These are phyloP conservation scores for Ramalina peruviana DNA, from an alignment of 495 filamentous ascomycete genomes.

Conservation along the genomic window DNA sequence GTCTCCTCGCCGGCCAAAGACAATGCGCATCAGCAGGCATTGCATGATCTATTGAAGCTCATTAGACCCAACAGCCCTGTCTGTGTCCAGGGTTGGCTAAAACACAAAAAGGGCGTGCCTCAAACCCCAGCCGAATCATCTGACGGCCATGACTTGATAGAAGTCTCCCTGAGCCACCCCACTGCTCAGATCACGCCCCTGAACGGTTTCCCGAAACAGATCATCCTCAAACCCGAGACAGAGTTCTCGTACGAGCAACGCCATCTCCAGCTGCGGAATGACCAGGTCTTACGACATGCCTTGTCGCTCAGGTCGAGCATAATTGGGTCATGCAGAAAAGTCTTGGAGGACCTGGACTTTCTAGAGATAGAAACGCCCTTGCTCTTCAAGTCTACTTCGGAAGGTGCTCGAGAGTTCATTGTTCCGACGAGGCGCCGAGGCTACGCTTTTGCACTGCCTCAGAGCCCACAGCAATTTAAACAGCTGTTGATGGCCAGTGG, in stretches of 20 bases:
- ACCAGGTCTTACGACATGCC: constrained; percentile 45
- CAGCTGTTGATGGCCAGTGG: constrained; percentile 94
- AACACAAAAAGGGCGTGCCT: constrained; percentile 24
- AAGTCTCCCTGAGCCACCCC: constrained; percentile 13
- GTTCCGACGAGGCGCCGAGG: constrained; percentile 71
- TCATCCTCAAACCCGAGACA: constrained; percentile 57
- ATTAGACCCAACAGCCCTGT: constrained; percentile 39
- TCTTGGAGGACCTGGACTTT: constrained; percentile 41
- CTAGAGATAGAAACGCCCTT: constrained; percentile 81
- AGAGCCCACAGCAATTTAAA: constrained; percentile 97
- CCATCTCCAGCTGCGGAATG: constrained; percentile 73
- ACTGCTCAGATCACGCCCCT: constrained; percentile 39
- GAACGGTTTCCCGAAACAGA: constrained; percentile 63
- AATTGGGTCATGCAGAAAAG: constrained; percentile 34
- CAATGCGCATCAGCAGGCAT: constrained; percentile 13
- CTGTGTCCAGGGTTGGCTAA: constrained; percentile 33
- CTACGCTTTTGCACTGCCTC: constrained; percentile 76
- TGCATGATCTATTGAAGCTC: constrained; percentile 32
- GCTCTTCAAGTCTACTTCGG: constrained; percentile 93
- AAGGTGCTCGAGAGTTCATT: constrained; percentile 91
- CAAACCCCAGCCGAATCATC: constrained; percentile 11
- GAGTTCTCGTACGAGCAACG: constrained; percentile 59
- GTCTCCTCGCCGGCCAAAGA: constrained; percentile 32
- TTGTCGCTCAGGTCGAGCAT: constrained; percentile 43
- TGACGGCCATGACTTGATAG: constrained; percentile 41